Conservation (phyloP, 2,329 filamentous ascomycete species). For the Zarea fungicola region DNA sequence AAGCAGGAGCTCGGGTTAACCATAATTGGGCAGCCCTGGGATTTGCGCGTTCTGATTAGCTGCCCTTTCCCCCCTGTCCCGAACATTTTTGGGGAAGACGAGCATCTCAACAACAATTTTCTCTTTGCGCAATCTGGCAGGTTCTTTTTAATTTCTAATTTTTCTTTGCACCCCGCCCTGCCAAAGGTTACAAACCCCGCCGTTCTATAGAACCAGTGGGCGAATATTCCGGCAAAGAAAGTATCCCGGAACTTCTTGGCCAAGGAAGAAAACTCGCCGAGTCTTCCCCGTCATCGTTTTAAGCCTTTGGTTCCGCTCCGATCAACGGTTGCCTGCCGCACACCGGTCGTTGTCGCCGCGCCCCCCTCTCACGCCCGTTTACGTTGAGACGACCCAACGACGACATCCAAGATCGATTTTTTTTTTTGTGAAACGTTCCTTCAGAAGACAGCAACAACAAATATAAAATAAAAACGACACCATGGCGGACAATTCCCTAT, state of each 20-base stretch:
- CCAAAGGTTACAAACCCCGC: too few relatives aligned
- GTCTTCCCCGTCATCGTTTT: too few relatives aligned
- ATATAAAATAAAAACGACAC: not conserved
- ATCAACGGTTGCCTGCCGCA: too few relatives aligned
- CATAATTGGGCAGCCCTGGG: not conserved
- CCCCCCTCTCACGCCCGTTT: too few relatives aligned
- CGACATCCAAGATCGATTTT: too few relatives aligned
- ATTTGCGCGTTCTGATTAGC: not conserved
- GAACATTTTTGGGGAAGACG: not conserved
- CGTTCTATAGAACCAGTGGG: too few relatives aligned
- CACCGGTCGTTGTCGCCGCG: too few relatives aligned
- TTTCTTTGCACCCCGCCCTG: not conserved
- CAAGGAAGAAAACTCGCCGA: too few relatives aligned
- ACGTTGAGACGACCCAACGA: too few relatives aligned
- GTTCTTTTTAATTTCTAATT: not conserved
- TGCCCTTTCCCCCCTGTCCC: not conserved
- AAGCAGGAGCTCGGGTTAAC: slow-evolving; percentile 3
- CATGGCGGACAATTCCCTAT: slow-evolving; percentile 24
- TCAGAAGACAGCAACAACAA: not conserved
- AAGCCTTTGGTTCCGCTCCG: too few relatives aligned
- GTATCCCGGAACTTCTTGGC: too few relatives aligned
- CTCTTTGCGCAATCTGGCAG: not conserved
- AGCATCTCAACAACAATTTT: not conserved
- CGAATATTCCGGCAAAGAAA: too few relatives aligned
- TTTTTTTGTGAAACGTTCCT: slow-evolving; percentile 1